Conservation (phyloP, 2,329 filamentous ascomycete species). For the Penicillium palitans region DNA sequence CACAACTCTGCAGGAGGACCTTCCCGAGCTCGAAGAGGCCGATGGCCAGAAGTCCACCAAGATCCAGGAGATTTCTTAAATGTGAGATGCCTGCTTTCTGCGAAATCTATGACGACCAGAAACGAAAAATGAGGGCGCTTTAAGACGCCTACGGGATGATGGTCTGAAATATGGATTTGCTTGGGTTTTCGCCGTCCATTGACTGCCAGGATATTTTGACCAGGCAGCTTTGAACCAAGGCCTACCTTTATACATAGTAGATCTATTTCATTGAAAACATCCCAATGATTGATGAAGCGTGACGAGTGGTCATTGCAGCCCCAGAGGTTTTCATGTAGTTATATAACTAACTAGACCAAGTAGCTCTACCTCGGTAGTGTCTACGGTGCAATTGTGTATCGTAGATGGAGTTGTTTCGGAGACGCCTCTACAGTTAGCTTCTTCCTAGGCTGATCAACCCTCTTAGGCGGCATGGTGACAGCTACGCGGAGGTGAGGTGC, state of each 20-base stretch:
- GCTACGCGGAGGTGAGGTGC: neutral
- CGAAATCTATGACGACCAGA: conserved; percentile 26
- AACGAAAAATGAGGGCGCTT: conserved; percentile 26
- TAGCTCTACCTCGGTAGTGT: neutral
- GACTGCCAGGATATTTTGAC: neutral
- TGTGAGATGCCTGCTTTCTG: conserved; percentile 17
- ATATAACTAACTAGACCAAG: neutral
- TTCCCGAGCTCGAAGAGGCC: conserved; percentile 66
- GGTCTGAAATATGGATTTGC: conserved; percentile 13
- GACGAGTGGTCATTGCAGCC: neutral
- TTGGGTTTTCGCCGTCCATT: conserved; percentile 1
- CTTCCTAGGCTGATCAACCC: neutral
- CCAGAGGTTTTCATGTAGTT: neutral
- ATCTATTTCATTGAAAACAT: conserved; percentile 8
- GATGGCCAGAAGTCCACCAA: conserved; percentile 41
- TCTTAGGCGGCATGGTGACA: neutral
- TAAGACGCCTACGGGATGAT: conserved; percentile 16
- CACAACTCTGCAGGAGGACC: conserved; percentile 64
- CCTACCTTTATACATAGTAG: neutral
- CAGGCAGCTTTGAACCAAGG: neutral
- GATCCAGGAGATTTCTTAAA: conserved; percentile 41
- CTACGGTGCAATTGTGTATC: neutral
- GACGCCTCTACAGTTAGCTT: neutral
- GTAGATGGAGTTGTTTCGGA: too few relatives aligned
- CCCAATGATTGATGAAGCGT: conserved; percentile 14